These are phyloP conservation scores for Graphium sp. DNA, from an alignment of 2,329 filamentous ascomycete species.

Conservation along the genomic window DNA sequence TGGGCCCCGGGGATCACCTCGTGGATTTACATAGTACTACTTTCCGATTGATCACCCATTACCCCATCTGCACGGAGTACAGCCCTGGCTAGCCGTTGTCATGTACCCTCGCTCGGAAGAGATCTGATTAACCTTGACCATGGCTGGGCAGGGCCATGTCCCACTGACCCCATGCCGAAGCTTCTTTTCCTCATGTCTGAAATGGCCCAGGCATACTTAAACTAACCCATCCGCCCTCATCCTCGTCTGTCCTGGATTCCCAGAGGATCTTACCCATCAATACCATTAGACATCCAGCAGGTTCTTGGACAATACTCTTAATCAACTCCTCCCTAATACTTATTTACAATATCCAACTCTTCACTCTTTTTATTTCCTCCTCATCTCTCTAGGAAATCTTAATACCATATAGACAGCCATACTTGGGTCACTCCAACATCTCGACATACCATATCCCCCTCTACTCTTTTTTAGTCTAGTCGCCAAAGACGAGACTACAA, in stretches of 20 bases:
- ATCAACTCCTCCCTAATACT: conserved; percentile 1
- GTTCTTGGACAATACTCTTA: conserved; percentile 5
- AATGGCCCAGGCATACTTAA: conserved; percentile 2
- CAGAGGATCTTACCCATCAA: conserved; percentile 1
- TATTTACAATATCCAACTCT: no score
- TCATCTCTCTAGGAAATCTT: no score
- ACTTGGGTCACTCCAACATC: no score
- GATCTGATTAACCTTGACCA: no score
- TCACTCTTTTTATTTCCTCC: neutral
- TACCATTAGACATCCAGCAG: conserved; percentile 4
- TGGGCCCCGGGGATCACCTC: conserved; percentile 3
- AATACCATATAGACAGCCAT: no score
- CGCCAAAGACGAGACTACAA: no score
- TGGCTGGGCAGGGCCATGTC: conserved; percentile 2
- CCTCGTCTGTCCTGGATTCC: neutral
- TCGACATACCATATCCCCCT: no score
- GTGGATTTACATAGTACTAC: conserved; percentile 3
- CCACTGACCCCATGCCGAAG: conserved; percentile 3
- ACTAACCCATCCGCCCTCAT: conserved; percentile 2
- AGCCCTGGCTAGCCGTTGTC: no score
- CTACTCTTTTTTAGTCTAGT: no score
- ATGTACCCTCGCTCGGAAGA: no score
- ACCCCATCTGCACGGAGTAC: no score
- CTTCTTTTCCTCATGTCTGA: conserved; percentile 1
- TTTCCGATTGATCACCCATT: no score